A percentile compares a stretch with the other conserved stretches of the same genome.
phyloP scores from a whole-genome alignment of 257 asterid genomes.

The Agastache rugosa region DNA sequence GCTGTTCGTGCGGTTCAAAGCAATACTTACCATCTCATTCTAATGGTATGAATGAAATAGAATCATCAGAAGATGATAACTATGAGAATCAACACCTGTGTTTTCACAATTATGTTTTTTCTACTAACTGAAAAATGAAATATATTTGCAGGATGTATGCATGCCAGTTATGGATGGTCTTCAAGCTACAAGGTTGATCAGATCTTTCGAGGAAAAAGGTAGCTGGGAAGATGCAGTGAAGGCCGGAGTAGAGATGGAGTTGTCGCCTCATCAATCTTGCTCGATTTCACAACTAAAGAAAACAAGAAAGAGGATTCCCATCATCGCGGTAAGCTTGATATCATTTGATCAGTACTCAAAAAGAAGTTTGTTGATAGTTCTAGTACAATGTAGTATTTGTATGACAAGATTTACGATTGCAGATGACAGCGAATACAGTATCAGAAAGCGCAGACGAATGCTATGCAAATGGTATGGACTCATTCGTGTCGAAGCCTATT shows the following conservation, averaged over 20 bases:
- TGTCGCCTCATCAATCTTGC: constrained; percentile 41
- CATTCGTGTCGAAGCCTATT: constrained; percentile 86
- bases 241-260: constrained; percentile 68
- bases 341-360: not conserved
- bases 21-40: constrained; percentile 60
- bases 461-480: constrained; percentile 91
- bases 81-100: no score
- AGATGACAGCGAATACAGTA: constrained; percentile 92
- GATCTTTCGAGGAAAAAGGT: constrained; percentile 86
- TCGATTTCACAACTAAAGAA: constrained; percentile 29
- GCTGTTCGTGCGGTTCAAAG: constrained; percentile 72
- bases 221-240: constrained; percentile 78
- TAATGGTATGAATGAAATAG: constrained; percentile 64
- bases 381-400: no score
- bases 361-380: not conserved
- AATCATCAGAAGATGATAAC: not conserved
- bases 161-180: constrained; percentile 97
- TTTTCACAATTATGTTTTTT: not conserved
- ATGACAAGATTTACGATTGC: constrained; percentile 31
- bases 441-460: constrained; percentile 94
- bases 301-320: constrained; percentile 60
- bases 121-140: not conserved
- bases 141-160: constrained; percentile 71
- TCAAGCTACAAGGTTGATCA: constrained; percentile 78
- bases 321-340: constrained; percentile 68